A percentile compares a stretch with the other conserved stretches of the same genome.
These are phyloP conservation scores for Amanita fuliginea DNA, from an alignment of 768 basidiomycete genomes.

Conservation along the genomic window DNA sequence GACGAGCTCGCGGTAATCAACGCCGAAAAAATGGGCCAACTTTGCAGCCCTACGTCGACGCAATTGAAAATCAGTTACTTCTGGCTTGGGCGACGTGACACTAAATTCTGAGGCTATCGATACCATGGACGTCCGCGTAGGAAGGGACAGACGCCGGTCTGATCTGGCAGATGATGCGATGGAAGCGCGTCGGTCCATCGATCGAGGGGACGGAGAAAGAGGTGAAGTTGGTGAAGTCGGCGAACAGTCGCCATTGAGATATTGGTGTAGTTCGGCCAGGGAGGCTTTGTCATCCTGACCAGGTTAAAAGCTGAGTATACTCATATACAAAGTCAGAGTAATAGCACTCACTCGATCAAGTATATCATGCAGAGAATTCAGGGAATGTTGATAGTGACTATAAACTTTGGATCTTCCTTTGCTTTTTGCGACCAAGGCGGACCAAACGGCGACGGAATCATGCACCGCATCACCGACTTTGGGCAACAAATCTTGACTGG, in stretches of 20 bases:
- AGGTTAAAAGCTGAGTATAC: neutral
- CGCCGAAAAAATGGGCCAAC: constrained; percentile 80
- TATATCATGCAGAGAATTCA: constrained; percentile 74
- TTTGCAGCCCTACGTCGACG: constrained; percentile 72
- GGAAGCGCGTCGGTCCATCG: constrained; percentile 19
- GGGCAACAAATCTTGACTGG: constrained; percentile 39
- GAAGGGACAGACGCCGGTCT: constrained; percentile 63
- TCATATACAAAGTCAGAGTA: neutral
- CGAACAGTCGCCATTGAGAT: constrained; percentile 31
- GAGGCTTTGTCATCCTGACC: constrained; percentile 65
- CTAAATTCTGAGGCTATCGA: constrained; percentile 47
- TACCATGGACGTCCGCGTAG: constrained; percentile 47
- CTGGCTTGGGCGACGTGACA: constrained; percentile 27
- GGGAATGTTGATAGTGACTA: constrained; percentile 68
- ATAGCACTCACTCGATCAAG: constrained; percentile 55
- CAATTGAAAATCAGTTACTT: constrained; percentile 50
- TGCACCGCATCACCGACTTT: constrained; percentile 11
- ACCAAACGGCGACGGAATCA: constrained; percentile 8
- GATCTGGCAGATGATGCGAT: constrained; percentile 33
- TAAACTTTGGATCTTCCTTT: constrained; percentile 41
- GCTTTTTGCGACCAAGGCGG: constrained; percentile 4
- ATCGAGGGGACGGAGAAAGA: constrained; percentile 16
- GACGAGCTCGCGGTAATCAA: constrained; percentile 71
- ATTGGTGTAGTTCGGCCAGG: constrained; percentile 64
- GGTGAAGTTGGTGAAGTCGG: constrained; percentile 12